These are phyloP conservation scores for Sechiopsis laciniata DNA, from an alignment of 306 rosid species.

Conservation along the genomic window DNA sequence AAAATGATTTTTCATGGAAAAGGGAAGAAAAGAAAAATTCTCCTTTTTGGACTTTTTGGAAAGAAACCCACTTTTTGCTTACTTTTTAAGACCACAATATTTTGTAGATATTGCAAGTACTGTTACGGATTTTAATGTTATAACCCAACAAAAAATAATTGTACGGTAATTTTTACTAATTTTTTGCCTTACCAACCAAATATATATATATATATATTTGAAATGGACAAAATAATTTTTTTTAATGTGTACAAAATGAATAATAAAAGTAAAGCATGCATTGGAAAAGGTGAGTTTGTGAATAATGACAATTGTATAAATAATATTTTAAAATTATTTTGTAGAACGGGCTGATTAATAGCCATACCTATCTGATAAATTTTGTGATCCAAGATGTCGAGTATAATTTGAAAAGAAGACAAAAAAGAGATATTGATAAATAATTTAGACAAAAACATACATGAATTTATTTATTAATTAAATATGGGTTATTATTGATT, in stretches of 20 bases:
- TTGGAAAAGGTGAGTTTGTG: no score
- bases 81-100: background rate
- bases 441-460: background rate
- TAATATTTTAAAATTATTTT: no score
- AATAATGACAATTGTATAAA: no score
- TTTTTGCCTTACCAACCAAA: background rate
- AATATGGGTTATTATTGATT: background rate
- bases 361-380: background rate
- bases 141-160: background rate
- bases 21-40: constrained; percentile 11
- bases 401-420: background rate
- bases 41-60: background rate
- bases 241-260: background rate
- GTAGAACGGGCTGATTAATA: background rate
- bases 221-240: no score
- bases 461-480: no score
- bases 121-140: background rate
- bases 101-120: background rate
- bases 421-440: background rate
- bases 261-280: background rate
- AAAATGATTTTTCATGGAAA: constrained; percentile 7
- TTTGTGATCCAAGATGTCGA: background rate
- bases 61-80: background rate
- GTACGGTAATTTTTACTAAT: background rate
- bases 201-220: no score